Evolutionary conservation across 148 eudicot genomes (phyloP).

Genomic region (Camellia granthamiana): DNA sequence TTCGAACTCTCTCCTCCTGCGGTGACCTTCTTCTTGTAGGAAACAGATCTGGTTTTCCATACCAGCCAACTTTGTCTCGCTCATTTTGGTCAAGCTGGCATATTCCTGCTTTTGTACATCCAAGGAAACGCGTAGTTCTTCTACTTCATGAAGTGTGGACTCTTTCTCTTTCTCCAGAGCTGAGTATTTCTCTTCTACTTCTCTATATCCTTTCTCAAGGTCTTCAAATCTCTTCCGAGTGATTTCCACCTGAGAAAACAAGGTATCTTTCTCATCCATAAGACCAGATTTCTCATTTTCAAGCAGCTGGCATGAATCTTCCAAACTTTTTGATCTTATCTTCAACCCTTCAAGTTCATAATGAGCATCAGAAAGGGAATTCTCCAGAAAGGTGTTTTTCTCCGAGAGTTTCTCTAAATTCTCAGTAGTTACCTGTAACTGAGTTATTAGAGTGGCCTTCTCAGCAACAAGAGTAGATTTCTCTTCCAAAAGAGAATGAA

Average conservation of each 20-base stretch:
- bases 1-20: constrained; percentile 56
- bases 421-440: constrained; percentile 61
- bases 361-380: constrained; percentile 69
- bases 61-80: constrained; percentile 39
- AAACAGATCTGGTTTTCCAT: constrained; percentile 44
- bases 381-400: constrained; percentile 67
- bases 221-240: constrained; percentile 50
- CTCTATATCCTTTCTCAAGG: constrained; percentile 48
- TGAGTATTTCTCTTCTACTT: constrained; percentile 52
- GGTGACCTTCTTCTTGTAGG: constrained; percentile 46
- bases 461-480: constrained; percentile 58
- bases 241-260: constrained; percentile 52
- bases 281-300: constrained; percentile 58
- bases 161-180: constrained; percentile 58
- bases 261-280: constrained; percentile 46
- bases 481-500: constrained; percentile 56
- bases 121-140: constrained; percentile 51
- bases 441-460: constrained; percentile 57
- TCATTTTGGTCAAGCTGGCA: constrained; percentile 37
- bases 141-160: constrained; percentile 38
- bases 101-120: constrained; percentile 62
- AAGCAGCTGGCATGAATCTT: constrained; percentile 65
- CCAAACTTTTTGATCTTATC: constrained; percentile 59
- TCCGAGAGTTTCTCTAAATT: constrained; percentile 70
- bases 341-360: constrained; percentile 72